Base-by-base conservation (phyloP, 805 yeast genomes). In the Kodamaea restingae region DNA sequence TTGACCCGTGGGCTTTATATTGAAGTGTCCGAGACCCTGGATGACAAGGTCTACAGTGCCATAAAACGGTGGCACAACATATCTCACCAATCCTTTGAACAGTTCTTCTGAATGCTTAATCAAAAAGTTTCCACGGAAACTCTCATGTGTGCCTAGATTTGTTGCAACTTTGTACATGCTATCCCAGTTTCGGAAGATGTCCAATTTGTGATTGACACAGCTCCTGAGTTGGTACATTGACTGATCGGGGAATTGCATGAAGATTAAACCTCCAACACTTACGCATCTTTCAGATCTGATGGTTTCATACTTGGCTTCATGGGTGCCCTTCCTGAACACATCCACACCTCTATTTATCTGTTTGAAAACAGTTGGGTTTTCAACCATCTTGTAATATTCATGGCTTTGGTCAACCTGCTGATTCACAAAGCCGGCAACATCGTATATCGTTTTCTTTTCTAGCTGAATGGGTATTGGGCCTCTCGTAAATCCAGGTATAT, bases 401-500 rank as follows among this genome's bases (percentile, higher is more conserved):
- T 34, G 27, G 2, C 38, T 28, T 11, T 42, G 36, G 5, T 35
- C 30, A 4, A 28, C 35, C 9, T 36, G 31, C 12, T 7, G 12
- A 20, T 50, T 43, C 12, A 61, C 48, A 43, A 69, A 73, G 0
- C 80, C 80, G 0, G 79, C 79, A 1, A 73, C 72, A 48, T 75
- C 80, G 36, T 60, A 54, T 3, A 73, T 46, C 1, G 57, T 50
- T 17, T 53, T 54, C 4, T 73, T 18, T 6, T 57, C 50, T 20
- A 63, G 43, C 8, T 48, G 52, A 15, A 58, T 43, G 3, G 55
- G 56, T 18, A 75, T 70, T 10, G 70, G 50, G 3, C 66, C 71
- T 50, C 86, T 70, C 0, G 96, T 88, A 55, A 80, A 76, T 18
- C 88, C 88, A 0, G 95, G 95, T 33, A 82, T 59, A 38, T 65